Percentiles rank a stretch among this genome's conserved stretches.
Evolutionary conservation across 225 moss, liverwort and hornwort genomes (phyloP).

Genomic region (Sphagnum contortum): DNA sequence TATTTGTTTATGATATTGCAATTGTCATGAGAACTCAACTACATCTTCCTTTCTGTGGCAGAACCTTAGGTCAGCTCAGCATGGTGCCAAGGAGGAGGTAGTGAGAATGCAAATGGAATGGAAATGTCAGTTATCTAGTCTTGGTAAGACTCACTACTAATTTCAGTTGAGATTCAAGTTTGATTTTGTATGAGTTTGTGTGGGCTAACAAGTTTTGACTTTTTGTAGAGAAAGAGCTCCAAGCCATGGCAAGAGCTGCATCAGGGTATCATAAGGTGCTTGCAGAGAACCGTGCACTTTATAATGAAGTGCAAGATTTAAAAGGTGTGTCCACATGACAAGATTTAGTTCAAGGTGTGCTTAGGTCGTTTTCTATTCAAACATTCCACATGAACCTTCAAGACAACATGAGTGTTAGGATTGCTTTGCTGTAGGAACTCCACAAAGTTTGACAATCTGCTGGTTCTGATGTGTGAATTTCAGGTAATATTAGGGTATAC

Average conservation of each 20-base stretch:
- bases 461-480: too few relatives aligned
- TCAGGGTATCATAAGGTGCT: conserved; percentile 65
- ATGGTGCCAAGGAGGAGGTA: conserved; percentile 30
- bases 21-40: too few relatives aligned
- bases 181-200: too few relatives aligned
- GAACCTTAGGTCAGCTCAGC: conserved; percentile 37
- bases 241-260: conserved; percentile 46
- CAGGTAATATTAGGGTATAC: conserved; percentile 58
- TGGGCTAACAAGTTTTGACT: too few relatives aligned
- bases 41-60: conserved; percentile 6
- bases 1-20: too few relatives aligned
- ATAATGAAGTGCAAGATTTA: conserved; percentile 62
- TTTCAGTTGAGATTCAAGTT: too few relatives aligned
- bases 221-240: conserved; percentile 42
- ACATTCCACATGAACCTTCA: too few relatives aligned
- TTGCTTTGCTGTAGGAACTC: too few relatives aligned
- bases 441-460: too few relatives aligned
- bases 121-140: conserved; percentile 32
- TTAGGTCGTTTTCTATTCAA: too few relatives aligned
- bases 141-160: conserved; percentile 16
- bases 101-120: conserved; percentile 41
- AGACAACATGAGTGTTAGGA: too few relatives aligned
- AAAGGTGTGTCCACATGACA: conserved; percentile 21
- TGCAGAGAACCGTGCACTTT: conserved; percentile 46
- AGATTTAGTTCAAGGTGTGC: too few relatives aligned